Evolutionary conservation across 768 basidiomycete species (phyloP).

Genomic region (Trametes sanguinea): DNA sequence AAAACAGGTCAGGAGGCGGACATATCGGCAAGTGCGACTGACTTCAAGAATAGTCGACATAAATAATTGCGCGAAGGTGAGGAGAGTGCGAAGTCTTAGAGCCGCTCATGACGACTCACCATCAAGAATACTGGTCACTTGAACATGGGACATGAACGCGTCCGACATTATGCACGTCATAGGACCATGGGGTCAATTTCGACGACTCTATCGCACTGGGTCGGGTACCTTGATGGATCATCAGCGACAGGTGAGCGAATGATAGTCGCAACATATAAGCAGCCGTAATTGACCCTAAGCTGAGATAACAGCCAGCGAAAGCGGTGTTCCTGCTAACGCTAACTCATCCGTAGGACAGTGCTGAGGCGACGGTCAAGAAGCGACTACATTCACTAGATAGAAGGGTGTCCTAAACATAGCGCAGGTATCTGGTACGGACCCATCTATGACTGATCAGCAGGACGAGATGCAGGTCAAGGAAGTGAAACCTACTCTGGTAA

Average conservation of each 20-base stretch:
- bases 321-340: too few relatives aligned
- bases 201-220: not conserved
- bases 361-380: too few relatives aligned
- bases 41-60: conserved; percentile 9
- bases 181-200: not conserved
- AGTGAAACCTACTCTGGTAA: conserved; percentile 1
- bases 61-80: not conserved
- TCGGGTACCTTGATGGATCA: too few relatives aligned
- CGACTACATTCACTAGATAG: not conserved
- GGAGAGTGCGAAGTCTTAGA: not conserved
- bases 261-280: too few relatives aligned
- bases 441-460: conserved; percentile 1
- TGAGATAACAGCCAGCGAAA: too few relatives aligned
- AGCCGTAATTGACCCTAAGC: too few relatives aligned
- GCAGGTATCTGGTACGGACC: not conserved
- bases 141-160: not conserved
- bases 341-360: too few relatives aligned
- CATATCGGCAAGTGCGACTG: conserved; percentile 9
- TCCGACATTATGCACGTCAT: not conserved
- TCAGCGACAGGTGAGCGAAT: too few relatives aligned
- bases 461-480: not conserved
- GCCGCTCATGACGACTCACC: not conserved
- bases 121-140: not conserved
- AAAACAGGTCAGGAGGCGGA: not conserved
- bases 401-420: not conserved